Base-by-base conservation (phyloP, 2,329 filamentous ascomycete species). In the Cyphellophora attinorum region DNA sequence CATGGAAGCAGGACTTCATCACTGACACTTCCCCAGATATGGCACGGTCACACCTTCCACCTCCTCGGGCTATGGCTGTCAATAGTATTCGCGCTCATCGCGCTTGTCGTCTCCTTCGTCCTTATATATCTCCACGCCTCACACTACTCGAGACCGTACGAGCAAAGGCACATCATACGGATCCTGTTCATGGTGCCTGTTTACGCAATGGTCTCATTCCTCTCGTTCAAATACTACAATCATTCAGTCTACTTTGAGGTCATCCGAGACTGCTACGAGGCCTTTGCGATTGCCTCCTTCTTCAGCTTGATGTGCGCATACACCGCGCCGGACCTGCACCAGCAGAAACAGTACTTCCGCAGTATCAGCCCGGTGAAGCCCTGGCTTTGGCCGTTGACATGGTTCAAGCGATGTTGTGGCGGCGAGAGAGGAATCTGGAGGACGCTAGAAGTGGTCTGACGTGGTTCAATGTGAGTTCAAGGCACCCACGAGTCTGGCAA, bases 121-220 rank as follows among this genome's bases (percentile, higher is more conserved):
- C 57, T 77, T 33, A 72, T 78, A 37, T 57, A 68, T 46, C 59
- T 61, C 41, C 74, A 78, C 59, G 70, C 72, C 2, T 70, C 61
- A 11, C 74, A 77, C 51, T 79, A 78, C 57, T 61, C 67, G 38
- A 68, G 67, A 51, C 72, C 74, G 6, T 63, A 61, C 41, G 71
- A 79, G 53, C 74, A 79, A 51, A 70, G 66, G 49, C 70, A 78
- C 54, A 86, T 91, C 51, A 88, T 93, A 49, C 82, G 85, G 31
- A 89, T 93, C 46, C 70, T 93, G 16, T 79, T 88, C 56, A 89
- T 93, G 83, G 74, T 93, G 32, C 85, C 85, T 25, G 68, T 93
- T 41, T 93, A 93, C 57, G 70, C 80, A 33, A 65, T 77, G 25
- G 78, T 85, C 13, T 78, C 81, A 19, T 83, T 83, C 53, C 68